These are phyloP conservation scores for Suillus spraguei DNA, from an alignment of 768 basidiomycete genomes.

Conservation along the genomic window DNA sequence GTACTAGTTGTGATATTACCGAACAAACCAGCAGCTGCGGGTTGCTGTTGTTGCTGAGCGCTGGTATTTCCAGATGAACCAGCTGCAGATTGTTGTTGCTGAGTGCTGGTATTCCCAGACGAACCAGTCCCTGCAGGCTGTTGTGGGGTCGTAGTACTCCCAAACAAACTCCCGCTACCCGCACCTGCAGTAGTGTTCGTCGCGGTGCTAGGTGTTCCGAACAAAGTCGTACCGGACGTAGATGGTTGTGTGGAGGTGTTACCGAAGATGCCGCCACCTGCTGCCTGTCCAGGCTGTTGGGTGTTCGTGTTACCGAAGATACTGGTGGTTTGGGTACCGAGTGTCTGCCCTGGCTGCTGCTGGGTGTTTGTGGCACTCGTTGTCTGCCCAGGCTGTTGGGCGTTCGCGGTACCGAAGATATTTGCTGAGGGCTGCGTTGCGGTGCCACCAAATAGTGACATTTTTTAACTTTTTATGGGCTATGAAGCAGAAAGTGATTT, in stretches of 20 bases:
- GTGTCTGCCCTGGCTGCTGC: conserved; percentile 9
- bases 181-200: conserved; percentile 5
- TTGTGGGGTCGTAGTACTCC: conserved; percentile 12
- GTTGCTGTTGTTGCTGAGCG: conserved; percentile 22
- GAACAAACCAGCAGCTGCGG: conserved; percentile 29
- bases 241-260: conserved; percentile 21
- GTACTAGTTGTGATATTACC: conserved; percentile 16
- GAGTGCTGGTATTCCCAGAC: conserved; percentile 13
- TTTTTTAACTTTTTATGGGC: not conserved
- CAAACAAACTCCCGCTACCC: conserved; percentile 14
- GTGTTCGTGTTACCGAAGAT: conserved; percentile 16
- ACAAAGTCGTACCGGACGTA: conserved; percentile 13
- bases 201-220: conserved; percentile 2
- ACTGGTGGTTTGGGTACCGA: not conserved
- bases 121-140: conserved; percentile 22
- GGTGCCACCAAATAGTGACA: conserved; percentile 15
- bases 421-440: conserved; percentile 5
- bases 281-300: conserved; percentile 12
- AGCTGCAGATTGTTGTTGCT: conserved; percentile 25
- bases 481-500: not conserved
- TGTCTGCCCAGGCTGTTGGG: conserved; percentile 14
- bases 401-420: conserved; percentile 13
- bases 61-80: conserved; percentile 19
- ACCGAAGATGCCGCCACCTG: conserved; percentile 26
- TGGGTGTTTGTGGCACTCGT: conserved; percentile 17